Base-by-base conservation (phyloP, 805 yeast species). In the Monosporozyma solicola region DNA sequence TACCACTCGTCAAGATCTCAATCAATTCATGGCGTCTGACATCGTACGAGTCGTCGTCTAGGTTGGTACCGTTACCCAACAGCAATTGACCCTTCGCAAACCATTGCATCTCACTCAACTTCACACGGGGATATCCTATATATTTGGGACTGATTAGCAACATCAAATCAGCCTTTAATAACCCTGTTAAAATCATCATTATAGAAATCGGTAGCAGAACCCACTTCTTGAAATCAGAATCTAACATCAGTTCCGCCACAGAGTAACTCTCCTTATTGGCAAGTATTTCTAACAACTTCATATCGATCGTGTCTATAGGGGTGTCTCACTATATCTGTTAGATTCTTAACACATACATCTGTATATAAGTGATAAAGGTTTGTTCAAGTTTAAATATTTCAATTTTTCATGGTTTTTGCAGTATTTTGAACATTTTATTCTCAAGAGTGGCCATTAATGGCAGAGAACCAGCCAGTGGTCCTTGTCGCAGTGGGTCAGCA, bases 111-210 rank as follows among this genome's bases (percentile, higher is more conserved):
- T 88, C 89, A 50, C 80, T 75, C 5, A 80, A 63, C 50, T 79
- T 73, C 54, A 73, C 77, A 55, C 74, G 72, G 15, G 79, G 75
- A 31, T 74, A 79, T 22, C 78, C 71, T 59, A 80, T 83, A 3
- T 83, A 81, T 35, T 73, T 67, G 50, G 88, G 80, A 47, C 79
- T 77, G 7, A 89, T 71, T 27, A 90, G 70, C 15, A 74, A 67
- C 43, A 89, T 81, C 9, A 84, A 74, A 61, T 84, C 81, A 51
- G 86, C 83, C 53, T 96, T 76, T 29, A 89, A 68, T 20, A 92
- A 68, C 7, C 97, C 97, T 4, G 89, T 89, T 53, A 91, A 70
- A 10, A 94, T 84, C 96, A 94, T 90, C 22, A 90, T 95, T 22
- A 85, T 65, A 5, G 96, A 82, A 46, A 94, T 91, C 25, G 99